phyloP scores from a whole-genome alignment of 257 asterid species.

The Salvia miltiorrhiza region DNA sequence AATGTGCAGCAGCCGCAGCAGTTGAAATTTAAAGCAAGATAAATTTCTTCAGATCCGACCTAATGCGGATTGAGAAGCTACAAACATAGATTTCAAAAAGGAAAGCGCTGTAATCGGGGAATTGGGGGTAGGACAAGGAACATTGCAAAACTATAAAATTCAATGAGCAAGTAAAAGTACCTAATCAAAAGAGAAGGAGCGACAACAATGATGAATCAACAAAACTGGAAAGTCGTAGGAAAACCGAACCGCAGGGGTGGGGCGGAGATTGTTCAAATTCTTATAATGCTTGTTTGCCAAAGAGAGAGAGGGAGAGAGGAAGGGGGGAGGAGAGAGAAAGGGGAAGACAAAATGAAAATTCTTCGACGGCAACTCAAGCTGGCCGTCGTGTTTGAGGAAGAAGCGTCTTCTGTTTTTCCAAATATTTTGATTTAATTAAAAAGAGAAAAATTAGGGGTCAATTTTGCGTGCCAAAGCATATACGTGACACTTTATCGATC shows the following conservation, averaged over 20 bases:
- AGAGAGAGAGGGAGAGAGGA: neutral
- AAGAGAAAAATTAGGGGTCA: constrained; percentile 5
- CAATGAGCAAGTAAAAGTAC: constrained; percentile 1
- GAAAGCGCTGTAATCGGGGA: constrained; percentile 7
- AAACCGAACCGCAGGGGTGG: constrained; percentile 24
- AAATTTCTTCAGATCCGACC: constrained; percentile 25
- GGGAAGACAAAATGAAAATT: constrained; percentile 20
- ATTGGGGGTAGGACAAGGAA: neutral
- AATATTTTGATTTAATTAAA: neutral
- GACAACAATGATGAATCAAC: constrained; percentile 7
- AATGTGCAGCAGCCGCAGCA: neutral
- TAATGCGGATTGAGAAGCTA: constrained; percentile 2
- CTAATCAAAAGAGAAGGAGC: constrained; percentile 10
- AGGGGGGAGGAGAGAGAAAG: neutral
- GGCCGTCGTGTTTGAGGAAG: constrained; percentile 13
- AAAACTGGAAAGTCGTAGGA: constrained; percentile 1
- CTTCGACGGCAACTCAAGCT: constrained; percentile 15
- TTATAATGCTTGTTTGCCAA: neutral
- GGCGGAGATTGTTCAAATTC: constrained; percentile 8
- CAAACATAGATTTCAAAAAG: neutral
- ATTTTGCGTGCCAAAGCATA: constrained; percentile 12
- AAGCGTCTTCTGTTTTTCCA: neutral
- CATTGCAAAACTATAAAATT: constrained; percentile 16
- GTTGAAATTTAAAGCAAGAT: constrained; percentile 10
- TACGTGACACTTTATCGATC: constrained; percentile 26